phyloP scores from a whole-genome alignment of 306 rosid species.

The Amphicarpaea edgeworthii region DNA sequence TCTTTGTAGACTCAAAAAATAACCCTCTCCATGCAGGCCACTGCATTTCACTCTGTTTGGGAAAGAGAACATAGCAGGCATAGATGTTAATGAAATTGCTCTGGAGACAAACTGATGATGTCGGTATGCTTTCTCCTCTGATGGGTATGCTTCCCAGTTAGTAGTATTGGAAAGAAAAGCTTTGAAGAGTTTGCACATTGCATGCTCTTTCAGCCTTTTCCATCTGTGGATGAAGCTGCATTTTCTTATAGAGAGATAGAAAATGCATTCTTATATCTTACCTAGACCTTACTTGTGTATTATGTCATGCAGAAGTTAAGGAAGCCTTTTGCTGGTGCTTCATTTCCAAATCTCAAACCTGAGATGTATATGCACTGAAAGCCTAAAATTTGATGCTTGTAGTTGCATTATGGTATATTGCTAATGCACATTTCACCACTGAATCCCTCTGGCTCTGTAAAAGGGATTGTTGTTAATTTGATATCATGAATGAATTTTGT shows the following conservation, averaged over 20 bases:
- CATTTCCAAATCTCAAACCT: conserved; percentile 21
- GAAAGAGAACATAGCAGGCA: conserved; percentile 80
- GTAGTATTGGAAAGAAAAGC: no score
- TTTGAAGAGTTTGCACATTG: no score
- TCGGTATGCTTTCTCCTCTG: conserved; percentile 3
- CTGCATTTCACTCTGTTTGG: conserved; percentile 82
- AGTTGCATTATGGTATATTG: conserved; percentile 6
- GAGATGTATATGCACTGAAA: background rate
- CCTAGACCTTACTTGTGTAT: conserved; percentile 4
- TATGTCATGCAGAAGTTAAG: conserved; percentile 17
- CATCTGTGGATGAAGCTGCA: background rate
- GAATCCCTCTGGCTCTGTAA: no score
- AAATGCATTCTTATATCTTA: conserved; percentile 21
- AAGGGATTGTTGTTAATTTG: no score
- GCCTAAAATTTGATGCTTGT: conserved; percentile 25
- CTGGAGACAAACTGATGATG: conserved; percentile 56
- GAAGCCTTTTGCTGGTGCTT: conserved; percentile 24
- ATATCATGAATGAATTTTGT: no score
- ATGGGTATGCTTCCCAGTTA: no score
- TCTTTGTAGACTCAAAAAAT: conserved; percentile 32
- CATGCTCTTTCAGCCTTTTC: conserved; percentile 6
- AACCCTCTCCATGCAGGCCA: conserved; percentile 76
- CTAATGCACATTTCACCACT: no score
- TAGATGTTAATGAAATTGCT: conserved; percentile 70
- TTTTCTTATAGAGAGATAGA: background rate